phyloP scores from a whole-genome alignment of 73 alveolate genomes.

The Uronychia setigera region DNA sequence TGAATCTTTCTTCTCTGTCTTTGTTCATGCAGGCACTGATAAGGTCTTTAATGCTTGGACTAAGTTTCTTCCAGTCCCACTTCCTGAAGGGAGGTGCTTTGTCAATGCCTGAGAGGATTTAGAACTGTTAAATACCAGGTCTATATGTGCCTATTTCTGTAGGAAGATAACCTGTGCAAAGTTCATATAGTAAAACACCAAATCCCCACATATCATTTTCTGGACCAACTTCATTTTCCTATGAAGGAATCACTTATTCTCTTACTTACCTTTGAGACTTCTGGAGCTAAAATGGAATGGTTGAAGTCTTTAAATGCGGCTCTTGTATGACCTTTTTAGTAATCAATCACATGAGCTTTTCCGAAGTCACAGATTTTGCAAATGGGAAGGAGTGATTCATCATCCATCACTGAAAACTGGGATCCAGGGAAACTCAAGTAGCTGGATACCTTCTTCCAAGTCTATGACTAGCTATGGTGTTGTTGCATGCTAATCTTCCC shows the following conservation, averaged over 20 bases:
- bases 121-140: slow-evolving; percentile 60
- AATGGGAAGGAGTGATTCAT: slow-evolving; percentile 27
- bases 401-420: not conserved
- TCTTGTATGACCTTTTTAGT: slow-evolving; percentile 30
- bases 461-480: no score
- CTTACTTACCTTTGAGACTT: slow-evolving; percentile 32
- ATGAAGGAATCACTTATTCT: not conserved
- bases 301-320: not conserved
- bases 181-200: slow-evolving; percentile 71
- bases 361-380: slow-evolving; percentile 89
- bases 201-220: slow-evolving; percentile 80
- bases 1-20: slow-evolving; percentile 55
- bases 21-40: slow-evolving; percentile 46
- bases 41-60: slow-evolving; percentile 54
- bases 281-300: slow-evolving; percentile 71
- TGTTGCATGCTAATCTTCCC: not conserved
- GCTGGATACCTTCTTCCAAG: not conserved
- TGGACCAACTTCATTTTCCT: slow-evolving; percentile 18
- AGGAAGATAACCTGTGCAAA: slow-evolving; percentile 84
- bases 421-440: not conserved
- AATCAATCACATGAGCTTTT: slow-evolving; percentile 43
- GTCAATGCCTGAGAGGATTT: not conserved
- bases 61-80: slow-evolving; percentile 74
- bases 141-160: slow-evolving; percentile 53
- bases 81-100: slow-evolving; percentile 65